Evolutionary conservation across 2,329 filamentous ascomycete genomes (phyloP).

Genomic region (Ophioceras dolichostomum): DNA sequence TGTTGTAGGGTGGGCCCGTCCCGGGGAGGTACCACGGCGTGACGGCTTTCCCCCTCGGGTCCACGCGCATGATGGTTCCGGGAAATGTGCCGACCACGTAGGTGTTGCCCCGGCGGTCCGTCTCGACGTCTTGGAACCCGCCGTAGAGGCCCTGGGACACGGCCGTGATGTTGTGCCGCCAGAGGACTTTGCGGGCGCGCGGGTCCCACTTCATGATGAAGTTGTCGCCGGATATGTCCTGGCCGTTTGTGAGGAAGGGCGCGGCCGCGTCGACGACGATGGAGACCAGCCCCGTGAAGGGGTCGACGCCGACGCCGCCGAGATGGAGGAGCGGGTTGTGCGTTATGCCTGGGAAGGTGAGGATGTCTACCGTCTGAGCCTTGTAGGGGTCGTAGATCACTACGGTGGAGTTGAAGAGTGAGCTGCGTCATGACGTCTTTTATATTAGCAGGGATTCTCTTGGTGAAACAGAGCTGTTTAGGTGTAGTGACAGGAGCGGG

Average conservation of each 20-base stretch:
- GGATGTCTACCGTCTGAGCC: conserved; percentile 11
- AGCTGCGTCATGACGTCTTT: no score
- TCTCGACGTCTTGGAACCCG: conserved; percentile 26
- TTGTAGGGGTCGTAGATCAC: conserved; percentile 20
- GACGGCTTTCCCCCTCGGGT: conserved; percentile 13
- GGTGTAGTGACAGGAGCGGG: no score
- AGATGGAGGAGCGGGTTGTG: conserved; percentile 16
- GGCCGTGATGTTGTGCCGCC: conserved; percentile 19
- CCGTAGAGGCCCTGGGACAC: conserved; percentile 17
- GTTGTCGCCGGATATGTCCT: conserved; percentile 22
- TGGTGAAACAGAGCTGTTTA: no score
- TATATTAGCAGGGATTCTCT: no score
- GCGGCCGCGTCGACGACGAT: conserved; percentile 21
- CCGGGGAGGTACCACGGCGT: conserved; percentile 18
- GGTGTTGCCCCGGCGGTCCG: conserved; percentile 20
- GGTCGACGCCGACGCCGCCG: conserved; percentile 22
- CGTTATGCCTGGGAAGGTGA: conserved; percentile 17
- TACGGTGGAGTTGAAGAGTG: conserved; percentile 21
- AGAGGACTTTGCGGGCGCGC: conserved; percentile 12
- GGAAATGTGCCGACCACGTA: conserved; percentile 25
- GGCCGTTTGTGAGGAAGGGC: conserved; percentile 20
- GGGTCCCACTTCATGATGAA: conserved; percentile 22
- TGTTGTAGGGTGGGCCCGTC: not conserved
- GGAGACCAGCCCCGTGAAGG: conserved; percentile 16
- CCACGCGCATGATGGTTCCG: conserved; percentile 20